These are phyloP conservation scores for Phytopythium sindhum DNA, from an alignment of 352 stramenopile species.

Conservation along the genomic window DNA sequence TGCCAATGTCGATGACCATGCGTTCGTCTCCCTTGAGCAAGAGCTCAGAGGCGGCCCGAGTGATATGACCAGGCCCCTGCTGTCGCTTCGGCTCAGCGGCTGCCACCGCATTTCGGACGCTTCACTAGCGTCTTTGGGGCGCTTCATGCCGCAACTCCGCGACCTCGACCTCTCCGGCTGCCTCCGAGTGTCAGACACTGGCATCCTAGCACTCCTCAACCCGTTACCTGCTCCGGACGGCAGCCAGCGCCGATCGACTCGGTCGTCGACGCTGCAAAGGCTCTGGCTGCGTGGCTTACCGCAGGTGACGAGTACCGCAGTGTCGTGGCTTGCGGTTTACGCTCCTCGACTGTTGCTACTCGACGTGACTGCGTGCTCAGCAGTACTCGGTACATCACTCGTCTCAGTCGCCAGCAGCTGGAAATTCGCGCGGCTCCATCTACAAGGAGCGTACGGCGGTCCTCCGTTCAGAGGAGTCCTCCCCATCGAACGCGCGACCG, in stretches of 20 bases:
- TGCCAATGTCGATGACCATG: slow-evolving; percentile 13
- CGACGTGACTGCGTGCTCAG: slow-evolving; percentile 52
- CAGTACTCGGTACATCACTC: slow-evolving; percentile 47
- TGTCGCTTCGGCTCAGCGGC: slow-evolving; percentile 35
- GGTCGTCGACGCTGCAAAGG: slow-evolving; percentile 37
- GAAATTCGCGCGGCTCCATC: slow-evolving; percentile 39
- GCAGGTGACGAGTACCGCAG: slow-evolving; percentile 64
- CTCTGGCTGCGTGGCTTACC: slow-evolving; percentile 65
- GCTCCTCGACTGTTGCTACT: slow-evolving; percentile 56
- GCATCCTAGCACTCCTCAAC: slow-evolving; percentile 73
- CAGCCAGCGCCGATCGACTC: background rate
- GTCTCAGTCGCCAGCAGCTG: slow-evolving; percentile 52
- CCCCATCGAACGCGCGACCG: slow-evolving; percentile 45
- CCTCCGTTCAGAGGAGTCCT: background rate
- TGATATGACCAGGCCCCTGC: slow-evolving; percentile 26
- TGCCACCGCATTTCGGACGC: slow-evolving; percentile 41
- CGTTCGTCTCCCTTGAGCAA: slow-evolving; percentile 19
- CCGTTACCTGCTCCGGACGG: slow-evolving; percentile 11
- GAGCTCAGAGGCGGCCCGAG: no score
- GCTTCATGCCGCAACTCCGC: slow-evolving; percentile 49
- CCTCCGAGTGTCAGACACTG: slow-evolving; percentile 65
- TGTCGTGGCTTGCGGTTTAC: slow-evolving; percentile 87
- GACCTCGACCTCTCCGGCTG: slow-evolving; percentile 84
- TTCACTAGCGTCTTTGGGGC: slow-evolving; percentile 36
- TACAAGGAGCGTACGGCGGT: background rate